phyloP scores from a whole-genome alignment of 2,329 filamentous ascomycete species.

The Alternaria postmessia region DNA sequence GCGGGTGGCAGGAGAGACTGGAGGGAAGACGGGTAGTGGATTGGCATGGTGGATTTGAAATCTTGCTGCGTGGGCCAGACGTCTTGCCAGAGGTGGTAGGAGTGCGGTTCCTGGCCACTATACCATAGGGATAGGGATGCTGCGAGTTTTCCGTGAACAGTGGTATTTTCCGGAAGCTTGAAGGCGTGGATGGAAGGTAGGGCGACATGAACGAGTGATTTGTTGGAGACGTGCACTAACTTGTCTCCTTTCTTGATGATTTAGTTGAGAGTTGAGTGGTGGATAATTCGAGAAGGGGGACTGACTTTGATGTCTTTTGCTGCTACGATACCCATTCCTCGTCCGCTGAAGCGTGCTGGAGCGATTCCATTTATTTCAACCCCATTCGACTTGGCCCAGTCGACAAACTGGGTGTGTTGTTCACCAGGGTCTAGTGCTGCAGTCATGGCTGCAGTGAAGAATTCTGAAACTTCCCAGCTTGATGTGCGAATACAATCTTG shows the following conservation, averaged over 20 bases:
- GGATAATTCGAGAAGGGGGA: slow-evolving; percentile 1
- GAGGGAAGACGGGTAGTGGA: slow-evolving; percentile 60
- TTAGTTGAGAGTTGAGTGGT: slow-evolving; percentile 21
- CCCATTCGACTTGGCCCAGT: slow-evolving; percentile 72
- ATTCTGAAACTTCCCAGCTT: background rate
- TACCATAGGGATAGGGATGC: slow-evolving; percentile 65
- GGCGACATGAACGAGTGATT: slow-evolving; percentile 69
- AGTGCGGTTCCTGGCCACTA: slow-evolving; percentile 51
- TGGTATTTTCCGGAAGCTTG: slow-evolving; percentile 62
- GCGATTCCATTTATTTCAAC: slow-evolving; percentile 72
- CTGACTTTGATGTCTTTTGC: slow-evolving; percentile 70
- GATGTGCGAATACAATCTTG: background rate
- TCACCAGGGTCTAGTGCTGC: slow-evolving; percentile 46
- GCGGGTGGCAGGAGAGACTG: slow-evolving; percentile 52
- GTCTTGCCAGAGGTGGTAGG: slow-evolving; percentile 66
- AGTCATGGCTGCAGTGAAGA: slow-evolving; percentile 30
- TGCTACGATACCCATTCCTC: slow-evolving; percentile 81
- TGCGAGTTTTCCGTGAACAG: slow-evolving; percentile 77
- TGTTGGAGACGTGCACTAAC: slow-evolving; percentile 71
- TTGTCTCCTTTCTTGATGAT: slow-evolving; percentile 63
- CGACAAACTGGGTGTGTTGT: slow-evolving; percentile 64
- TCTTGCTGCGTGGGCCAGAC: slow-evolving; percentile 72
- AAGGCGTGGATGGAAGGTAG: slow-evolving; percentile 59
- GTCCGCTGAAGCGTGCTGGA: slow-evolving; percentile 71
- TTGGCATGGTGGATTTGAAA: slow-evolving; percentile 65